Evolutionary conservation across 768 basidiomycete genomes (phyloP).

Genomic region (Guyanaporus albipodus): DNA sequence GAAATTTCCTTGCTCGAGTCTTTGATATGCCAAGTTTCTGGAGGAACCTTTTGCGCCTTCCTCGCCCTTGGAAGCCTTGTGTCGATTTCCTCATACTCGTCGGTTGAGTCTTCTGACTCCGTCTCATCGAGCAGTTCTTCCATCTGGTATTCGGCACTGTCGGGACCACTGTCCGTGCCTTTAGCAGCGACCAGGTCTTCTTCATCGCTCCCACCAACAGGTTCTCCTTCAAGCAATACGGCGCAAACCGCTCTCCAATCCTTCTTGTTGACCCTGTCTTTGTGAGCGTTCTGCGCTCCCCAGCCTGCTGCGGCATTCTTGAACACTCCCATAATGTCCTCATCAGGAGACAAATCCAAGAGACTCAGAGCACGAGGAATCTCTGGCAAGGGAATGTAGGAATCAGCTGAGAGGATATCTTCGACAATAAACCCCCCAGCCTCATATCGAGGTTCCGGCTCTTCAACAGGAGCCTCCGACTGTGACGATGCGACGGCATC

Average conservation of each 20-base stretch:
- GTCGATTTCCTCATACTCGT: slow-evolving; percentile 28
- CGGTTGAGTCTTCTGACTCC: slow-evolving; percentile 28
- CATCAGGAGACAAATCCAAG: slow-evolving; percentile 66
- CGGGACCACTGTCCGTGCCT: slow-evolving; percentile 26
- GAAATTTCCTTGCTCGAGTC: slow-evolving; percentile 1
- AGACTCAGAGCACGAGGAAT: slow-evolving; percentile 60
- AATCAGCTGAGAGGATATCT: slow-evolving; percentile 12
- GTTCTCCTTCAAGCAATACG: slow-evolving; percentile 54
- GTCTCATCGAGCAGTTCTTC: slow-evolving; percentile 24
- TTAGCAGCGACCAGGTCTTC: slow-evolving; percentile 10
- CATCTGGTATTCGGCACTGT: slow-evolving; percentile 27
- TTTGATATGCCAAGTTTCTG: slow-evolving; percentile 1
- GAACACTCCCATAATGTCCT: slow-evolving; percentile 70
- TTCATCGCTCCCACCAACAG: slow-evolving; percentile 22
- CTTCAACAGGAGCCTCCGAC: slow-evolving; percentile 35
- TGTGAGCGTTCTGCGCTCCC: slow-evolving; percentile 36
- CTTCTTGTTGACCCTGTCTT: slow-evolving; percentile 48
- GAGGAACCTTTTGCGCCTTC: slow-evolving; percentile 6
- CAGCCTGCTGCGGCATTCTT: slow-evolving; percentile 74
- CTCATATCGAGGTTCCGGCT: slow-evolving; percentile 14
- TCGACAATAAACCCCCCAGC: slow-evolving; percentile 32
- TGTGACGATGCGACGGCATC: slow-evolving; percentile 24
- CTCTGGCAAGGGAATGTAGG: slow-evolving; percentile 48
- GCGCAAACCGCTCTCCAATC: slow-evolving; percentile 84
- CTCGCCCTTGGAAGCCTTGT: slow-evolving; percentile 3